phyloP scores from a whole-genome alignment of 1,284 basidiomycete genomes.

The Coniferiporia weirii region DNA sequence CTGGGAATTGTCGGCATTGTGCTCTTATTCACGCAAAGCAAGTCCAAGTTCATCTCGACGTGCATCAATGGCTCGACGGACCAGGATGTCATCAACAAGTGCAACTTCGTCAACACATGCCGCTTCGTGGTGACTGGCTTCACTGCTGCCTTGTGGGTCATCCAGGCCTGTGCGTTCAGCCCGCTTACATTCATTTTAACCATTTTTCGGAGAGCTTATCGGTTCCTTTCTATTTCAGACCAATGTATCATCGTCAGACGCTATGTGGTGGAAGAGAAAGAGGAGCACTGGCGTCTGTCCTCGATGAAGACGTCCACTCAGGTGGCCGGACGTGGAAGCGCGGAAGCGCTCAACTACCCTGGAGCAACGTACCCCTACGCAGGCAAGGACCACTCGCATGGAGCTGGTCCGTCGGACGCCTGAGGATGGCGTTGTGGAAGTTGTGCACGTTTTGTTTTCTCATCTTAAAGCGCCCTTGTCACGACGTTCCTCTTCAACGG shows the following conservation, averaged over 20 bases:
- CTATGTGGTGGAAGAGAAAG: constrained; percentile 16
- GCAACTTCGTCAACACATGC: constrained; percentile 3
- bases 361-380: constrained; percentile 10
- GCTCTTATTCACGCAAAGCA: constrained; percentile 7
- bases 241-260: constrained; percentile 16
- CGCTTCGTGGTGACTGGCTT: not conserved
- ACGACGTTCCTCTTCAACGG: no score
- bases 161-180: constrained; percentile 14
- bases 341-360: constrained; percentile 12
- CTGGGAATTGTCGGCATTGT: constrained; percentile 5
- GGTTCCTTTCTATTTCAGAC: not conserved
- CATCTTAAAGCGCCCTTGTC: no score
- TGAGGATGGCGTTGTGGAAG: not conserved
- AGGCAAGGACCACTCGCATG: constrained; percentile 13
- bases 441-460: no score
- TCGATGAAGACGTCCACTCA: constrained; percentile 13
- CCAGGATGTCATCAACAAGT: constrained; percentile 11
- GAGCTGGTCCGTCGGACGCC: not conserved
- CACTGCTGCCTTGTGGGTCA: constrained; percentile 6
- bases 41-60: not conserved
- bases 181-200: not conserved
- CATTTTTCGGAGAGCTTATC: not conserved
- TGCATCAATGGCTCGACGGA: constrained; percentile 14
- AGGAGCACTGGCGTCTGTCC: constrained; percentile 13
- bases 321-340: constrained; percentile 9